Conservation (phyloP, 345 rosid species). For the Stellera chamaejasme region DNA sequence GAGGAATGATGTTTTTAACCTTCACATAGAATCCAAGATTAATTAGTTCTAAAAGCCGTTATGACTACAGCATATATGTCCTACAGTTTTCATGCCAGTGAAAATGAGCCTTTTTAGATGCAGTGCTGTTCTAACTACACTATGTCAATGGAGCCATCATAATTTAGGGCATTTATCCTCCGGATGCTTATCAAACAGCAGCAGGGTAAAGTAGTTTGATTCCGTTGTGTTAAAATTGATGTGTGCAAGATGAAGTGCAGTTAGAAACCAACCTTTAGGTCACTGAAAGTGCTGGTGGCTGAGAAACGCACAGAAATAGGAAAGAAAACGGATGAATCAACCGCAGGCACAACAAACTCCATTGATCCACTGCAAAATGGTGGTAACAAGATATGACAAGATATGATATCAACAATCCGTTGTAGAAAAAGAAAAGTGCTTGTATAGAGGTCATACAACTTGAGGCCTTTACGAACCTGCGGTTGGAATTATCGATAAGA, state of each 20-base stretch:
- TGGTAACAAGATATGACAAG: not conserved
- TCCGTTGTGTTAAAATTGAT: not conserved
- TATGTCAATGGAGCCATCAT: not conserved
- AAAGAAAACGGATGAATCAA: slow-evolving; percentile 74
- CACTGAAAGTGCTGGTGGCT: slow-evolving; percentile 74
- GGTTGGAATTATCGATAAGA: slow-evolving; percentile 80
- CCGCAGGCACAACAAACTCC: slow-evolving; percentile 95
- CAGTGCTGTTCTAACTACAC: not conserved
- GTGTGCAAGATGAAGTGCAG: not conserved
- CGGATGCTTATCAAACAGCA: too few species aligned
- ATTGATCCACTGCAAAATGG: slow-evolving; percentile 62
- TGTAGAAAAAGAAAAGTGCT: not conserved
- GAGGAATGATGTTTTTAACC: slow-evolving; percentile 57
- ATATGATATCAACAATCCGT: not conserved
- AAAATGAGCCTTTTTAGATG: not conserved
- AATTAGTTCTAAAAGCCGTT: not conserved
- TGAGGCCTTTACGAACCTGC: slow-evolving; percentile 42
- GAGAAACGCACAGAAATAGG: slow-evolving; percentile 83
- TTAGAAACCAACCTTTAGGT: slow-evolving; percentile 48
- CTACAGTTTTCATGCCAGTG: not conserved
- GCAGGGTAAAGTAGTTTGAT: too few species aligned
- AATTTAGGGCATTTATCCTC: not conserved
- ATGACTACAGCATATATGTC: not conserved
- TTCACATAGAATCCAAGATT: slow-evolving; percentile 14
- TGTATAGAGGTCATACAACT: not conserved